Evolutionary conservation across 352 stramenopile species (phyloP), one percentile per base, ranked within the genome.

Genomic region (Phytophthora fragariae): DNA sequence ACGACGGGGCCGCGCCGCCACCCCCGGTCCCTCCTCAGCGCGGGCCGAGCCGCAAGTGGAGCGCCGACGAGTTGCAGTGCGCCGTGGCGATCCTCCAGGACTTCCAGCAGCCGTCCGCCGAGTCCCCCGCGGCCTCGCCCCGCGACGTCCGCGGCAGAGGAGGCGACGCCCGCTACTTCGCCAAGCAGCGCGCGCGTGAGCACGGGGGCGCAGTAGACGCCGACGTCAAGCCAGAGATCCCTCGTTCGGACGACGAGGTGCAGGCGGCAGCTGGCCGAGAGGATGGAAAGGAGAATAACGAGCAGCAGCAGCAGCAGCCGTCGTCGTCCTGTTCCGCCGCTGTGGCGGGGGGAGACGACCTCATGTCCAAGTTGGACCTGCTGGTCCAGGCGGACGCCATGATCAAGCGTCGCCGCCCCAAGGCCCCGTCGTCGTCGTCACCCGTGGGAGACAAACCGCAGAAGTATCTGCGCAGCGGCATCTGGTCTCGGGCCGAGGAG

Each of bases 331-430:
- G 10, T 9, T 44, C 37, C 10, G 37, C 37, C 37, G 50, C 53
- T 24, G 47, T 46, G 17, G 62, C 55, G 10, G 78, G 70, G 68
- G 61, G 64, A 1, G 61, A 71, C 11, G 72, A 85, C 70, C 74
- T 66, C 70, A 39, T 80, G 77, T 80, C 77, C 62, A 86, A 85
- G 27, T 63, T 93, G 24, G 86, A 93, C 57, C 68, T 93, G 47
- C 75, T 93, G 14, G 82, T 93, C 10, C 82, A 93, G 73, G 86
- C 86, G 10, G 84, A 93, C 58, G 86, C 82, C n/a, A 81, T 88
- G 56, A 92, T 93, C 72, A 79, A 90, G 66, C 55, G 61, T 50
- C 46, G 62, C 11, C 50, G 49, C 31, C 46, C 54, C 14, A 70
- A 73, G 57, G 49, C 50, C 11, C 39, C 60, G n/a, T 57, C 67